These are phyloP conservation scores for Myrmaecium sp. DNA, from an alignment of 2,329 filamentous ascomycete species.

Conservation along the genomic window DNA sequence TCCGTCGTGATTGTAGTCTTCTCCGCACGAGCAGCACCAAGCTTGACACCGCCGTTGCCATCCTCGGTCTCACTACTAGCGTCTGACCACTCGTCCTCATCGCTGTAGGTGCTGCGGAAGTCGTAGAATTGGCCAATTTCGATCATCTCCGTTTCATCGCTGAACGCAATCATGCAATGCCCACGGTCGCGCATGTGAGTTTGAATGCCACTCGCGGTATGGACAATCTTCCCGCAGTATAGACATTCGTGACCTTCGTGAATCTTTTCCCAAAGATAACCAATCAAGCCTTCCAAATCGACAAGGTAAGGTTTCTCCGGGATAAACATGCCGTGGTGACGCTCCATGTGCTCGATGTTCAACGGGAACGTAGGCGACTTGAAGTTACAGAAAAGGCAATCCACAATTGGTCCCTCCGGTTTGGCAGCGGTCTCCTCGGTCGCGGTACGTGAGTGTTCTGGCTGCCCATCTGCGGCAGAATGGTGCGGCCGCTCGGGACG, in stretches of 20 bases:
- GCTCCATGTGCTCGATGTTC: conserved; percentile 78
- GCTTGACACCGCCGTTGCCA: conserved; percentile 44
- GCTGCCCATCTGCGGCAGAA: conserved; percentile 14
- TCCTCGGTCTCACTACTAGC: conserved; percentile 37
- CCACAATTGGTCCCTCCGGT: conserved; percentile 23
- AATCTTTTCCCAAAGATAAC: conserved; percentile 64
- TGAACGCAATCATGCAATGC: conserved; percentile 93
- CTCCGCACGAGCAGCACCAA: conserved; percentile 47
- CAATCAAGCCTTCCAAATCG: conserved; percentile 65
- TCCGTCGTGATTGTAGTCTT: conserved; percentile 28
- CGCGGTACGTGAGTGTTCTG: conserved; percentile 18
- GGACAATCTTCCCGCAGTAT: conserved; percentile 70
- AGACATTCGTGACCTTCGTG: conserved; percentile 69
- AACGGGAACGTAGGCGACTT: conserved; percentile 58
- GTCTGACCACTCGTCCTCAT: conserved; percentile 47
- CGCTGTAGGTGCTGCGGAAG: conserved; percentile 88
- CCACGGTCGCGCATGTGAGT: conserved; percentile 96
- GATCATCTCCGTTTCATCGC: conserved; percentile 73
- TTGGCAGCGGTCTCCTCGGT: conserved; percentile 26
- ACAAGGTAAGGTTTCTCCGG: conserved; percentile 75
- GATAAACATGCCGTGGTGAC: conserved; percentile 88
- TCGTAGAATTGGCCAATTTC: conserved; percentile 96
- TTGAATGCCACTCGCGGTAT: conserved; percentile 63
- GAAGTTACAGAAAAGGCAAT: conserved; percentile 87
- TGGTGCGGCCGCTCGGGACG: conserved; percentile 26